Percentiles rank a stretch among this genome's conserved stretches.
These are phyloP conservation scores for Plasmodium knowlesi DNA, from an alignment of 169 alveolate genomes.

Conservation along the genomic window DNA sequence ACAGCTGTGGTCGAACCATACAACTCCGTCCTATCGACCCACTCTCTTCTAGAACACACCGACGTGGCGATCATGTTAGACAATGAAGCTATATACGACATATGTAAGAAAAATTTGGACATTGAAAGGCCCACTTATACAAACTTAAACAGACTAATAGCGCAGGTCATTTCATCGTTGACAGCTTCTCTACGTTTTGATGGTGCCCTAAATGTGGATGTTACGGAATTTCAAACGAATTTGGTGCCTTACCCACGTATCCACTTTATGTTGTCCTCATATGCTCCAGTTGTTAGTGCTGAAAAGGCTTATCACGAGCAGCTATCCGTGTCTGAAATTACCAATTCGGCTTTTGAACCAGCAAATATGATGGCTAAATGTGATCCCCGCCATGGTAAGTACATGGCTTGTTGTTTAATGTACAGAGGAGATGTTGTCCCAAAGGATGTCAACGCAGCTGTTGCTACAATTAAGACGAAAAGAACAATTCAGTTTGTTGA, in stretches of 20 bases:
- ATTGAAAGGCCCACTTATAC: constrained; percentile 99
- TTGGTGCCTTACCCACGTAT: constrained; percentile 99
- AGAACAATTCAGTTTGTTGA: constrained; percentile 98
- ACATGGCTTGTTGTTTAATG: constrained; percentile 98
- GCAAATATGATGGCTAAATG: constrained; percentile 99
- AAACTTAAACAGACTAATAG: constrained; percentile 97
- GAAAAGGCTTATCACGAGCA: constrained; percentile 99
- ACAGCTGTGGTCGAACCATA: constrained; percentile 99
- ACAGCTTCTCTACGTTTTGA: constrained; percentile 93
- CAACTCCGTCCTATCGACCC: constrained; percentile 98
- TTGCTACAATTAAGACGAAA: constrained; percentile 98
- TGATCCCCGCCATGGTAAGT: constrained; percentile 98
- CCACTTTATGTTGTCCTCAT: constrained; percentile 98
- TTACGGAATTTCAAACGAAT: constrained; percentile 98
- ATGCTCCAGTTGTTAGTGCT: constrained; percentile 98
- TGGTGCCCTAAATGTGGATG: constrained; percentile 98
- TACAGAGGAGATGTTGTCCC: constrained; percentile 99
- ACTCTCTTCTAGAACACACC: constrained; percentile 98
- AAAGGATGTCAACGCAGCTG: constrained; percentile 99
- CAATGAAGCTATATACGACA: constrained; percentile 99
- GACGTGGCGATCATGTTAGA: constrained; percentile 99
- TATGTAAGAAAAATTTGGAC: constrained; percentile 96
- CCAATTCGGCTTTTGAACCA: constrained; percentile 99
- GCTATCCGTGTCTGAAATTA: constrained; percentile 98
- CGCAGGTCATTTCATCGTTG: constrained; percentile 90